Base-by-base conservation (phyloP, 352 stramenopile species). In the Phytophthora tubulina region DNA sequence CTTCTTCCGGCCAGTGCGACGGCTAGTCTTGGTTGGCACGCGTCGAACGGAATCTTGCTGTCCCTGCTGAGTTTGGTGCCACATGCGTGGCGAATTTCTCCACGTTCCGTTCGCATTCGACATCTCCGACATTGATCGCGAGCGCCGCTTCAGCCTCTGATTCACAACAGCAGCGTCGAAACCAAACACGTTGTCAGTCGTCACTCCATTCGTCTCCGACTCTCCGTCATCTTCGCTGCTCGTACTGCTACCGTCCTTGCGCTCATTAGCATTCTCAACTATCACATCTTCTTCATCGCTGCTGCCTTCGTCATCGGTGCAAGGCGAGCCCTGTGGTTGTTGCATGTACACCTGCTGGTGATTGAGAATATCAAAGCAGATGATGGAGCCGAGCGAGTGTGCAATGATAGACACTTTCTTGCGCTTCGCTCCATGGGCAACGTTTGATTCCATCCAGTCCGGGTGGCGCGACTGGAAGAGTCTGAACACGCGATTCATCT, bases 291-390 rank as follows among this genome's bases (percentile, higher is more conserved):
- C 76, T 30, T 85, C 79, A 10, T 78, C 67, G 35, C 69, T 75
- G 36, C 64, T 79, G 14, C 64, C 76, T 60, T 84, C 72, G 3
- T 82, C 72, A 44, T 86, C 76, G 9, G 72, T 76, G 51, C 78
- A 61, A 63, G 63, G 57, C 44, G 61, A 21, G 46, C 75, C 64
- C 36, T 78, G 64, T 15, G 62, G 44, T 45, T 73, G 66, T 46
- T 86, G 80, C 65, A 72, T 74, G 53, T 78, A 84, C 17, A 81
- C 69, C 21, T 79, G 72, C 41, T 95, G 88, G 41, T 93, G 80
- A 56, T 83, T 91, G 41, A 98, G 63, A 55, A 98, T 95, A 59
- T 98, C 94, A 77, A 97, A 98, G 44, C 84, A 92, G 35, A 98
- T 97, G 59, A 98, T 96, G 38, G 90, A 92, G 6, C 93, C 94